phyloP scores from a whole-genome alignment of 2,329 filamentous ascomycete species.

The Pseudogymnoascus sp. region DNA sequence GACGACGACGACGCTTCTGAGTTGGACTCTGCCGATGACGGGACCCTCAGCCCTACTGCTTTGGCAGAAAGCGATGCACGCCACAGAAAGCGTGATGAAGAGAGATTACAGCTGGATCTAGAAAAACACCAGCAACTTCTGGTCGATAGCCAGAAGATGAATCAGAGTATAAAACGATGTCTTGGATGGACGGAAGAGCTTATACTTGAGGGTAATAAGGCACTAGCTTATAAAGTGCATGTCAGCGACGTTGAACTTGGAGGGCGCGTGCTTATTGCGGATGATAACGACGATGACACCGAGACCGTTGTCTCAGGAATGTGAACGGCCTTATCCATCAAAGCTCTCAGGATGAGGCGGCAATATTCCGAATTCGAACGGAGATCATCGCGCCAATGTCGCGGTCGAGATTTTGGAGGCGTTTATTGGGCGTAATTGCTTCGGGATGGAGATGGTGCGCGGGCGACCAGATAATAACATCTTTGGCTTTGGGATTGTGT shows the following conservation, averaged over 20 bases:
- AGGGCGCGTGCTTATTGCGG: constrained; percentile 67
- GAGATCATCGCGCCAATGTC: constrained; percentile 7
- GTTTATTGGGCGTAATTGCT: background rate
- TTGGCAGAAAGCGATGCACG: constrained; percentile 40
- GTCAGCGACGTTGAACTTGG: constrained; percentile 76
- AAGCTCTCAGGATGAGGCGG: background rate
- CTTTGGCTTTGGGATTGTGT: background rate
- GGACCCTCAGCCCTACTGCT: constrained; percentile 35
- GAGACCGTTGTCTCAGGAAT: constrained; percentile 18
- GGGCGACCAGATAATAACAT: constrained; percentile 7
- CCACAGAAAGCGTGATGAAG: constrained; percentile 70
- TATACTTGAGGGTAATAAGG: constrained; percentile 82
- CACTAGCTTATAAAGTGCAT: constrained; percentile 73
- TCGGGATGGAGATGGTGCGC: background rate
- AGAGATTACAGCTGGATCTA: constrained; percentile 76
- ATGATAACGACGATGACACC: constrained; percentile 48
- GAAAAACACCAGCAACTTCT: constrained; percentile 84
- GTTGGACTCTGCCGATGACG: constrained; percentile 35
- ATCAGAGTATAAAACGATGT: constrained; percentile 86
- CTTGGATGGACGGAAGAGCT: constrained; percentile 84
- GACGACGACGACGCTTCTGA: constrained; percentile 46
- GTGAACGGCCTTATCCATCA: background rate
- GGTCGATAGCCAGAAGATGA: constrained; percentile 88
- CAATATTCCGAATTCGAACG: constrained; percentile 16
- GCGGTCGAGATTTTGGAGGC: background rate